Conservation (phyloP, 768 basidiomycete species). For the Podaxis pistillaris region DNA sequence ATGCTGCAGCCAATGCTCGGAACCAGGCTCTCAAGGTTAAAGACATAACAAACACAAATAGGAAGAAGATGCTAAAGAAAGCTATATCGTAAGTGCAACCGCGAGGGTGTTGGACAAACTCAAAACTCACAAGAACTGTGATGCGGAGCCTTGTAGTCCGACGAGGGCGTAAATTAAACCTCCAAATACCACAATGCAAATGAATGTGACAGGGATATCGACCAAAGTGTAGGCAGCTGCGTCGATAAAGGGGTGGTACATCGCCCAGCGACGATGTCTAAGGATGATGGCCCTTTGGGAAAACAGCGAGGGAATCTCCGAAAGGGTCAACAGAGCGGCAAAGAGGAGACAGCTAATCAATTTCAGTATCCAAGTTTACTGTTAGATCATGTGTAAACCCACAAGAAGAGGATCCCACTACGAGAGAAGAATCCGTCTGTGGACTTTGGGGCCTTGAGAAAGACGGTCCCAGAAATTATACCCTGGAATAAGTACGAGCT, state of each 20-base stretch:
- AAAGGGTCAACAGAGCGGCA: conserved; percentile 55
- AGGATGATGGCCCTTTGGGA: conserved; percentile 58
- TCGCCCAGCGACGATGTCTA: conserved; percentile 55
- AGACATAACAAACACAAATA: conserved; percentile 57
- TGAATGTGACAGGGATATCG: conserved; percentile 56
- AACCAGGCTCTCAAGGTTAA: conserved; percentile 78
- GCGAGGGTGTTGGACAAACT: conserved; percentile 13
- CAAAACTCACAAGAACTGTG: conserved; percentile 59
- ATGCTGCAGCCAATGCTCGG: conserved; percentile 62
- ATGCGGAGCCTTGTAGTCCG: conserved; percentile 49
- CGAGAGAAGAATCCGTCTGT: conserved; percentile 72
- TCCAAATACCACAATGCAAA: conserved; percentile 40
- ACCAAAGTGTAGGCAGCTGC: conserved; percentile 57
- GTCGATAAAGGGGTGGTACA: conserved; percentile 43
- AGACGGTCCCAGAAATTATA: conserved; percentile 60
- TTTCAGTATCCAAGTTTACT: conserved; percentile 27
- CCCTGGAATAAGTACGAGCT: conserved; percentile 54
- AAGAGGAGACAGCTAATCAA: conserved; percentile 43
- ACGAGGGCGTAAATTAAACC: conserved; percentile 63
- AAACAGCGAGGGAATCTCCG: conserved; percentile 65
- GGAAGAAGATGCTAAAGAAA: conserved; percentile 47
- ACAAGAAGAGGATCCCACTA: conserved; percentile 79
- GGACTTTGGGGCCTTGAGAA: conserved; percentile 50
- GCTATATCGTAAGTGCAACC: background rate
- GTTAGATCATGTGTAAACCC: conserved; percentile 21